Percentiles rank a stretch among this genome's conserved stretches.
These are phyloP conservation scores for Coemansia sp. DNA, from an alignment of 192 early-diverging fungal genomes.

Conservation along the genomic window DNA sequence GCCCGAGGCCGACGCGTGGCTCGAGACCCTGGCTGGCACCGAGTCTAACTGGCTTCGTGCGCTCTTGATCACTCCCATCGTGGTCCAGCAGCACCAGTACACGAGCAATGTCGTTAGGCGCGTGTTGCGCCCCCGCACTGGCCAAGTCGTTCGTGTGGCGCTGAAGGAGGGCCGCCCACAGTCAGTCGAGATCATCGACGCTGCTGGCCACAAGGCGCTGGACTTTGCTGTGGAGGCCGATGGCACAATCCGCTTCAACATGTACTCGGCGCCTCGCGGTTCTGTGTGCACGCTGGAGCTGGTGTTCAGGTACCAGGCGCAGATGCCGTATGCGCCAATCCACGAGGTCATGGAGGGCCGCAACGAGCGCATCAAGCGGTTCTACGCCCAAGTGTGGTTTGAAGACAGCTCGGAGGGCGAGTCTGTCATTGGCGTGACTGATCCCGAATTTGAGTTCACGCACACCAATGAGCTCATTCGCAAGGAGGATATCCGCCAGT, in stretches of 20 bases:
- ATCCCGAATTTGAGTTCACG: conserved; percentile 68
- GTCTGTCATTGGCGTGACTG: conserved; percentile 58
- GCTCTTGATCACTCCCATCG: conserved; percentile 66
- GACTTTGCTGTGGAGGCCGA: conserved; percentile 53
- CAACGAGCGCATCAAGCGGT: conserved; percentile 78
- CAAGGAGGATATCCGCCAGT: conserved; percentile 94
- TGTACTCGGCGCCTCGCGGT: conserved; percentile 56
- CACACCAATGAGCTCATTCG: conserved; percentile 16
- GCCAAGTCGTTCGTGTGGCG: conserved; percentile 37
- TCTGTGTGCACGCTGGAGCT: conserved; percentile 73
- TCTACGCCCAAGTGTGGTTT: conserved; percentile 65
- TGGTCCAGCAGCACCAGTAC: conserved; percentile 72
- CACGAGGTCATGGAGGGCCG: conserved; percentile 58
- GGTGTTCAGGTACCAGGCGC: conserved; percentile 76
- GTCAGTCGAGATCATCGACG: background rate
- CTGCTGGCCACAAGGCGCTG: conserved; percentile 18
- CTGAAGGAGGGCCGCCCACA: background rate
- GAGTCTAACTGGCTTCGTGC: conserved; percentile 77
- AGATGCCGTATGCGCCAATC: conserved; percentile 76
- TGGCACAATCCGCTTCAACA: conserved; percentile 57
- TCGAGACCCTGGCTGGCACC: conserved; percentile 67
- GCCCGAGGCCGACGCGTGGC: conserved; percentile 52
- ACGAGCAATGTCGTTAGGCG: conserved; percentile 59
- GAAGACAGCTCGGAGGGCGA: conserved; percentile 51
- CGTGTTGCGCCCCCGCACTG: conserved; percentile 60